phyloP scores from a whole-genome alignment of 345 rosid genomes.

The Gossypium herbaceum region DNA sequence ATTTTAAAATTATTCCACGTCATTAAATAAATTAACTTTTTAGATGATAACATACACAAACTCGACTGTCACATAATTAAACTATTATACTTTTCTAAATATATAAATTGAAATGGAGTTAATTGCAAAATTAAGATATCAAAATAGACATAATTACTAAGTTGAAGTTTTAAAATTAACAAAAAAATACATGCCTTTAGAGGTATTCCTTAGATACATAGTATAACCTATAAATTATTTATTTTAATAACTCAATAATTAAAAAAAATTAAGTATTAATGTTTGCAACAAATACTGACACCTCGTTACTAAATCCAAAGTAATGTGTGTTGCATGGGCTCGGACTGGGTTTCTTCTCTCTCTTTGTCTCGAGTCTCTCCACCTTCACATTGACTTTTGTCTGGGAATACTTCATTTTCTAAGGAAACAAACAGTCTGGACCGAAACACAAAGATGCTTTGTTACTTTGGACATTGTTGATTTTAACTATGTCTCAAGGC shows the following conservation, averaged over 20 bases:
- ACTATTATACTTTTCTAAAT: too few relatives aligned
- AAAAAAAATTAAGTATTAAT: neutral
- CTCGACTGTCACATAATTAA: too few relatives aligned
- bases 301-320: neutral
- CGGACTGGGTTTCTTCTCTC: neutral
- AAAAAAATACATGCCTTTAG: neutral
- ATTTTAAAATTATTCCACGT: too few relatives aligned
- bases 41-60: too few relatives aligned
- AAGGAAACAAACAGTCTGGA: neutral
- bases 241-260: neutral
- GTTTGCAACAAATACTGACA: neutral
- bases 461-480: neutral
- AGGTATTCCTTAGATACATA: neutral
- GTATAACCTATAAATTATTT: neutral
- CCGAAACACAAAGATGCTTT: conserved; percentile 17
- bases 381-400: neutral
- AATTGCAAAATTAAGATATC: too few relatives aligned
- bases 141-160: too few relatives aligned
- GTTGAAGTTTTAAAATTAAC: too few relatives aligned
- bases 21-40: too few relatives aligned
- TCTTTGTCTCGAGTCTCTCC: neutral
- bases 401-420: neutral
- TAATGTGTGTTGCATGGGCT: neutral
- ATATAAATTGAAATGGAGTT: too few relatives aligned
- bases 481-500: neutral